Base-by-base conservation (phyloP, 176 grass and related monocot species). In the Eremochloa ophiuroides region DNA sequence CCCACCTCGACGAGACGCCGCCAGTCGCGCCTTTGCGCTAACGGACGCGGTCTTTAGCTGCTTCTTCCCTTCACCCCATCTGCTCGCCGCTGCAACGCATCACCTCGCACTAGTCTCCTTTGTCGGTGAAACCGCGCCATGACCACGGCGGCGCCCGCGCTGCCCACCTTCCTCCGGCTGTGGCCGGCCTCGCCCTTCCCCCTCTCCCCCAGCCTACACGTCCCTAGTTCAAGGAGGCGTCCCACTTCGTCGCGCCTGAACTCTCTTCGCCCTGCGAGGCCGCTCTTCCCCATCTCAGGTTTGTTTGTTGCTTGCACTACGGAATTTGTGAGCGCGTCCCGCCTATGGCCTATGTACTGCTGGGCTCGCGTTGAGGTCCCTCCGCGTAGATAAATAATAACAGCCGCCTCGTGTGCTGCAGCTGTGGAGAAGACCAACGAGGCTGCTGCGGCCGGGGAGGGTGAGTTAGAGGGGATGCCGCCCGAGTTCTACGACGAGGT, bases 401-500 rank as follows among this genome's bases (percentile, higher is more conserved):
- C 10, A 26, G 16, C 28, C 14, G 22, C 28, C 30, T 59, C 38
- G 25, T 43, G 4, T 51, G 16, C 55, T 84, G 70, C 84, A 88
- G 86, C 83, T 65, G 66, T 47, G 55, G 29, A 86, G 31, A 91
- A 89, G 42, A 79, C 27, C 11, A 70, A 82, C 26, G 83, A 58
- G n/a, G 80, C 69, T 18, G 61, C 69, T n/a, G 71, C 25, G 1
- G 71, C 70, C 1, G 86, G 31, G 10, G 76, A 87, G 26, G 62
- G 17, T 30, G 67, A 91, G 67, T 42, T 74, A 31, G 76, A 78
- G 37, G 86, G 80, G 58, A 83, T 91, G 72, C 83, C 88, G 30
- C 58, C 64, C n/a, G 92, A 94, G 80, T 94, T 82, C 83, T 89
- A 91, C 43, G 86, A 94, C 69, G 92, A 94, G 47, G 92, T 94